A percentile compares a stretch with the other conserved stretches of the same genome.
Evolutionary conservation across 1,139 yeast genomes (phyloP).

Genomic region (Debaryomycetaceae sp.): DNA sequence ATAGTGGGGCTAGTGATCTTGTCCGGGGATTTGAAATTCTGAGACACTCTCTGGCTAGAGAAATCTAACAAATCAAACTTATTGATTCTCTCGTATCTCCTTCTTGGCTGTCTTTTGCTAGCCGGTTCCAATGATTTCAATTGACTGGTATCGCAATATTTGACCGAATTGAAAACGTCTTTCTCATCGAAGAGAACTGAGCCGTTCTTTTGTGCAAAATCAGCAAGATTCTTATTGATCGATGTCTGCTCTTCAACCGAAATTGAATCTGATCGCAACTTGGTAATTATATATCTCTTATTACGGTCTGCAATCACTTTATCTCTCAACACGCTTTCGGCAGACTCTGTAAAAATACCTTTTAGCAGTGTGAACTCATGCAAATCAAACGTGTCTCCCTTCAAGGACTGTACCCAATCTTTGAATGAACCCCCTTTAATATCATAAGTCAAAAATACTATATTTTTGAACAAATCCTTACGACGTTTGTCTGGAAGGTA

Average conservation of each 20-base stretch:
- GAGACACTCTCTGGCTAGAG: slow-evolving; percentile 7
- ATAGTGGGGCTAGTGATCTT: too few species aligned
- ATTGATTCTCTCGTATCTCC: slow-evolving; percentile 29
- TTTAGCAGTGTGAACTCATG: not conserved
- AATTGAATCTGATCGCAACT: not conserved
- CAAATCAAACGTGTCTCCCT: slow-evolving; percentile 7
- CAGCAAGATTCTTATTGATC: not conserved
- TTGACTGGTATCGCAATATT: slow-evolving; percentile 2
- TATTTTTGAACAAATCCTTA: slow-evolving; percentile 9
- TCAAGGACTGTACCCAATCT: slow-evolving; percentile 16
- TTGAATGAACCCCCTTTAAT: slow-evolving; percentile 6
- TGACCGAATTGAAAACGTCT: slow-evolving; percentile 8
- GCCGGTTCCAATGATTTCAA: slow-evolving; percentile 7
- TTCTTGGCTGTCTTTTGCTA: slow-evolving; percentile 12
- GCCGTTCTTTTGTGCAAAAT: slow-evolving; percentile 1
- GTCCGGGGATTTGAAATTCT: not conserved
- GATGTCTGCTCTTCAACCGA: not conserved
- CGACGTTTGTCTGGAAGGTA: slow-evolving; percentile 15
- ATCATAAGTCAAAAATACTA: slow-evolving; percentile 9
- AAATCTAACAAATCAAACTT: slow-evolving; percentile 34
- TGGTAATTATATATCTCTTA: not conserved
- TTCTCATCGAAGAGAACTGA: slow-evolving; percentile 4
- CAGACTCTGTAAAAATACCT: not conserved
- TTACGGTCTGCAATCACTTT: not conserved
- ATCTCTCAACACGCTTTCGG: not conserved